Evolutionary conservation across 1,284 basidiomycete genomes (phyloP), one percentile per base, ranked within the genome.

Genomic region (Ceratobasidium sp.): DNA sequence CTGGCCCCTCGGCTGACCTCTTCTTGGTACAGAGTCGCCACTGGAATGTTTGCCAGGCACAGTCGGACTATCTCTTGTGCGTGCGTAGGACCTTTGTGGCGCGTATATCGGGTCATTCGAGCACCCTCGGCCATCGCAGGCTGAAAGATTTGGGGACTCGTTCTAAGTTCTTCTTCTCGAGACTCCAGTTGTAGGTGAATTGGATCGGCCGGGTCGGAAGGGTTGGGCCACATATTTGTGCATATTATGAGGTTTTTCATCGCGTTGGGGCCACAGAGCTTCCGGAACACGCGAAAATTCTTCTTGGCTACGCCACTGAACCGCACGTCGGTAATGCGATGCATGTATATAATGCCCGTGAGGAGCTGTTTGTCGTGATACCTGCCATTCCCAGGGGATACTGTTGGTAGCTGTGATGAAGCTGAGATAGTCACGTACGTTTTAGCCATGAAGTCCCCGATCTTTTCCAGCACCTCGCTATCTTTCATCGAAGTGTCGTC

Each of bases 211-310:
- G n/a, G n/a, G n/a, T 46, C 9, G 64, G 64, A 5, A n/a, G 64
- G 64, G 23, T 68, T 16, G 11, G 53, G 47, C 75, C 75, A 76
- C 74, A 75, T 75, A 36, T 62, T 75, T 27, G 75, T 76, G 14
- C 72, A 73, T 33, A 76, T 69, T 8, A 73, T 19, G 39, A 74
- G 73, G 53, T 75, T 76, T 19, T 44, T 4, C 36, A 72, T 39
- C 6, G 58, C 42, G 6, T 57, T 30, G 19, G 36, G 14, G 4
- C 70, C 70, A 36, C 71, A 72, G 59, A 72, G 56, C n/a, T 56
- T 56, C 21, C 30, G 56, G 69, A 72, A 71, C 9, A 69, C 27
- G 14, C 53, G 39, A 19, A 70, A 46, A 9, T 67, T 70, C 8
- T 44, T 44, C 7, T 42, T 42, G 16, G 69, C 52, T 13, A 69